Base-by-base conservation (phyloP, 2,329 filamentous ascomycete species). In the Emmonsia crescens region DNA sequence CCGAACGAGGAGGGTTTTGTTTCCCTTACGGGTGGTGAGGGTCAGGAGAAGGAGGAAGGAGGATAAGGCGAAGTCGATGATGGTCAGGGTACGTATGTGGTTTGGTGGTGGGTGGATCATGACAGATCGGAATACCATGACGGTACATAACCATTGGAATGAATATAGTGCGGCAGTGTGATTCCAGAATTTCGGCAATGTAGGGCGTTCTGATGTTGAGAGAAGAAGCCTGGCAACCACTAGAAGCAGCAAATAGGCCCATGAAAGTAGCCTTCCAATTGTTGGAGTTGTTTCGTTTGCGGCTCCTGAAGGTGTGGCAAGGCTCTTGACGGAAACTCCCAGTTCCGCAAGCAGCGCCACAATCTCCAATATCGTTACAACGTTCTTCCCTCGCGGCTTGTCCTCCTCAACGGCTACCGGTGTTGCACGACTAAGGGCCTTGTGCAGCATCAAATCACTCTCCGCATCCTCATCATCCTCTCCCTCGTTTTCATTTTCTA, bases 131-230 rank as follows among this genome's bases (percentile, higher is more conserved):
- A 97, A 94, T 5, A 93, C 76, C 67, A 91, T 79, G 29, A 93
- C 65, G 9, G 82, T 81, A 69, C 92, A 86, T 5, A 94, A 70
- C 91, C 93, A 99, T 72, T 92, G 87, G 60, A 86, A 78, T 60
- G 83, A 82, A 74, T 99, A 99, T 60, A 99, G 85, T 65, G 82
- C 77, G 24, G 91, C 89, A 0, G 94, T 97, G 75, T 99, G 94
- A 71, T 93, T 92, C 94, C 94, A 99, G 9, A 97, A 78, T 62
- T 83, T 81, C 9, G 88, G 87, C 16, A 94, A 82, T 77, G 90
- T 80, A 79, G 84, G 69, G 77, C 84, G 76, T 78, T 85, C 74
- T 52, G 77, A 75, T 60, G 77, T 80, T 74, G 87, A 75, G 80
- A 84, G 76, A 76, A 86, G 69, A 59, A 96, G 78, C 40, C 94